Evolutionary conservation across 139 green algal species (phyloP), one percentile per base, ranked within the genome.

Genomic region (Chlorella sp.): DNA sequence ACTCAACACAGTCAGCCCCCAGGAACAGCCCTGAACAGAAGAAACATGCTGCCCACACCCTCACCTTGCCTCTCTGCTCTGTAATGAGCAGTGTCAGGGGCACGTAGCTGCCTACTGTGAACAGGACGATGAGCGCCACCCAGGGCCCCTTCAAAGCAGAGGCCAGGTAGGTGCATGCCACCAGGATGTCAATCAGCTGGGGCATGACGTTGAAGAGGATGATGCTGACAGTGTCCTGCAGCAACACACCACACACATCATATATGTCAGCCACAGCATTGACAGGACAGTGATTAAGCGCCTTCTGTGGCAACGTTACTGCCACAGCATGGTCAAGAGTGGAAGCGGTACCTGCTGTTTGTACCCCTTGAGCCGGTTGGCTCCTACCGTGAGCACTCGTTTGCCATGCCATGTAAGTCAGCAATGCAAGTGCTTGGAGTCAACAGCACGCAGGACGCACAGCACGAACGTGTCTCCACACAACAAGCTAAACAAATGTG

Each of bases 141-240:
- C 82, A 95, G 29, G 85, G 78, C 79, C 51, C 63, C 63, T 70
- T 10, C 77, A 83, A 77, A 33, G 65, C 49, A 14, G 76, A 34
- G 1, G 82, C 76, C 14, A 88, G 72, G 79, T 88, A 88, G 27
- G 36, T 71, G 77, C 76, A 84, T 30, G 91, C 89, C 29, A 89
- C 80, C 31, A 85, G 69, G 32, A 96, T 90, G 67, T 97, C 91
- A 61, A 69, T 63, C 61, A 89, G 74, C 69, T 85, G 78, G 10
- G 90, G 90, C 0, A 82, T 62, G 17, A 96, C 87, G 50, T 85
- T 85, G 84, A 95, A 95, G 32, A 94, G 55, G 20, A 95, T 77
- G 29, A 89, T 92, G 49, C 71, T 79, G 14, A 95, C 82, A 1
- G 73, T 88, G 68, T 88, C 82, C 79, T 88, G 74, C 26, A 69